Evolutionary conservation across 2,329 filamentous ascomycete species (phyloP).

Genomic region (Pseudogymnoascus sp.): DNA sequence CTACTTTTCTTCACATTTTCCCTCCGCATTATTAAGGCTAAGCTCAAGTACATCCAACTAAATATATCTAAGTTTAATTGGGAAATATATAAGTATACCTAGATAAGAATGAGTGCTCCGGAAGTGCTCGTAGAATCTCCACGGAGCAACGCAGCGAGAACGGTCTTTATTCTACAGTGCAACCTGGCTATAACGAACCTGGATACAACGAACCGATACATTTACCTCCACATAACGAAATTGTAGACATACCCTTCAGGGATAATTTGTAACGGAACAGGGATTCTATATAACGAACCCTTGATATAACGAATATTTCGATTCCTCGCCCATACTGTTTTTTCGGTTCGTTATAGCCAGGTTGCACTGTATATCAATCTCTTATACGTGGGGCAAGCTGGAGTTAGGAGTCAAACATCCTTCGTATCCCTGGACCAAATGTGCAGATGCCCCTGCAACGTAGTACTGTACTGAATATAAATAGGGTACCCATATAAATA

Average conservation of each 20-base stretch:
- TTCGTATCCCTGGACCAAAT: neutral
- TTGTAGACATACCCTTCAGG: no score
- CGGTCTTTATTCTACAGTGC: neutral
- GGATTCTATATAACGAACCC: no score
- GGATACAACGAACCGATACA: no score
- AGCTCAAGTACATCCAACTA: neutral
- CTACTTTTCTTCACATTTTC: neutral
- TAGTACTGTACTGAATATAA: neutral
- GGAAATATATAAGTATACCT: neutral
- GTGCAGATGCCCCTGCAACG: neutral
- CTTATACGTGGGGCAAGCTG: neutral
- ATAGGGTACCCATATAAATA: no score
- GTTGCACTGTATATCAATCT: neutral
- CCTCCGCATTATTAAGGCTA: neutral
- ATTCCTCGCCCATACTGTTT: no score
- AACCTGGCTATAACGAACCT: no score
- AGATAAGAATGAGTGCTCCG: neutral
- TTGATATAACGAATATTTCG: no score
- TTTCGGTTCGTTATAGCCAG: no score
- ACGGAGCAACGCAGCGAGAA: neutral
- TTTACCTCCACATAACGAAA: no score
- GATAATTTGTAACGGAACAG: no score
- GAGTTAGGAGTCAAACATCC: neutral
- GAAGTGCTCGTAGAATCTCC: neutral
- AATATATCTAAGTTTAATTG: neutral